Conservation (phyloP, 257 asterid species). For the Echites panduratus region DNA sequence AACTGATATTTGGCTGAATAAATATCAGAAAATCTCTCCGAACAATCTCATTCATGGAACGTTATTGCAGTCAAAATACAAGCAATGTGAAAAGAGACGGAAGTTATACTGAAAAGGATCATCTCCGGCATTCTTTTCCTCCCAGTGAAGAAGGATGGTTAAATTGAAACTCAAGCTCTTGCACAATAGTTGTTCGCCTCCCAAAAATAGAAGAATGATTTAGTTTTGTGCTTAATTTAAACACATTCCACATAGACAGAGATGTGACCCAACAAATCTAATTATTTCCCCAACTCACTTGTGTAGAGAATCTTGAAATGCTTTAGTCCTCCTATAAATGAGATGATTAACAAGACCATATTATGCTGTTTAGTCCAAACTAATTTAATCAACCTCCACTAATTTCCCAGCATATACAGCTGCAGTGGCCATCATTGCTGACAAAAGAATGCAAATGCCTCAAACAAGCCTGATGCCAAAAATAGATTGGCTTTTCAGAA, state of each 20-base stretch:
- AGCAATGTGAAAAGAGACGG: background rate
- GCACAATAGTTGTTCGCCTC: background rate
- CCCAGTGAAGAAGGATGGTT: background rate
- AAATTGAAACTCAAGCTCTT: background rate
- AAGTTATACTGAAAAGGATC: background rate
- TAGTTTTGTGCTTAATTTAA: background rate
- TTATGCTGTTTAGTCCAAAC: background rate
- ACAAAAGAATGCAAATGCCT: background rate
- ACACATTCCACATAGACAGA: background rate
- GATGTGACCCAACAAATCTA: background rate
- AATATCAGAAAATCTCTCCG: background rate
- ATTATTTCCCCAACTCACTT: background rate
- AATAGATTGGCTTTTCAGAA: constrained; percentile 10
- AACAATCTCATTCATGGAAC: background rate
- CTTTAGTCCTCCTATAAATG: background rate
- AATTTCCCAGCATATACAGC: constrained; percentile 17
- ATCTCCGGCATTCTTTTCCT: background rate
- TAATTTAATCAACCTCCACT: constrained; percentile 9
- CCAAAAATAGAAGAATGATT: background rate
- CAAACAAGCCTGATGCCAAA: constrained; percentile 5
- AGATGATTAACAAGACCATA: background rate
- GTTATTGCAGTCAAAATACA: background rate
- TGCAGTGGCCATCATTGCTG: constrained; percentile 4
- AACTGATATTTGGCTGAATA: background rate
- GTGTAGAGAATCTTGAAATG: background rate